Evolutionary conservation across 345 rosid species (phyloP).

Genomic region (Physaria fendleri): DNA sequence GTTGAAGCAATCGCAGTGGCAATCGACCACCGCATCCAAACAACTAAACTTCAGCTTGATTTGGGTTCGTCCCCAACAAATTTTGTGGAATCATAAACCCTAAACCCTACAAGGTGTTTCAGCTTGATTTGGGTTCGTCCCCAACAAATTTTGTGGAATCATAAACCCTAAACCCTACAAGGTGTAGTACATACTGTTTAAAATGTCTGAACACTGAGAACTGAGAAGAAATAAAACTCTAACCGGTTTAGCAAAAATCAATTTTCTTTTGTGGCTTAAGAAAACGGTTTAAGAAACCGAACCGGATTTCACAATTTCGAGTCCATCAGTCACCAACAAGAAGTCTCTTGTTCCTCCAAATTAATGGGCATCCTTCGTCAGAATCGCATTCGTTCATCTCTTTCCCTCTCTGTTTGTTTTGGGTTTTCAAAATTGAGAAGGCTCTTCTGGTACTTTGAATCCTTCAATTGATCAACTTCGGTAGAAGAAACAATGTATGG

Average conservation of each 20-base stretch:
- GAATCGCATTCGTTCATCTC: neutral
- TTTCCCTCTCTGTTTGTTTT: too few species aligned
- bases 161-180: constrained; percentile 34
- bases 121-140: constrained; percentile 18
- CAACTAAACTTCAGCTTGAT: constrained; percentile 11
- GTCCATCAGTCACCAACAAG: neutral
- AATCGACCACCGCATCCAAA: constrained; percentile 29
- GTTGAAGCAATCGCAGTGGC: constrained; percentile 24
- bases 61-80: constrained; percentile 12
- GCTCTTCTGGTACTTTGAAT: neutral
- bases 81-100: constrained; percentile 23
- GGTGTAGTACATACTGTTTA: neutral
- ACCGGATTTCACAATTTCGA: neutral
- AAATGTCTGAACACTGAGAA: neutral
- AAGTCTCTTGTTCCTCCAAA: neutral
- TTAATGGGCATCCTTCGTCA: neutral
- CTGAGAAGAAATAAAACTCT: neutral
- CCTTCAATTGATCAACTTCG: neutral
- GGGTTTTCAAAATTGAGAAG: neutral
- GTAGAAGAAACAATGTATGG: neutral
- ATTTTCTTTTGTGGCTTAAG: neutral
- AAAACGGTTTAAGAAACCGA: neutral
- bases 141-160: neutral
- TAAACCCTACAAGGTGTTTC: constrained; percentile 29
- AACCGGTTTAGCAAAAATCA: constrained; percentile 5